Percentiles rank a stretch among this genome's conserved stretches.
These are phyloP conservation scores for Aspergillus diversus DNA, from an alignment of 495 filamentous ascomycete species.

Conservation along the genomic window DNA sequence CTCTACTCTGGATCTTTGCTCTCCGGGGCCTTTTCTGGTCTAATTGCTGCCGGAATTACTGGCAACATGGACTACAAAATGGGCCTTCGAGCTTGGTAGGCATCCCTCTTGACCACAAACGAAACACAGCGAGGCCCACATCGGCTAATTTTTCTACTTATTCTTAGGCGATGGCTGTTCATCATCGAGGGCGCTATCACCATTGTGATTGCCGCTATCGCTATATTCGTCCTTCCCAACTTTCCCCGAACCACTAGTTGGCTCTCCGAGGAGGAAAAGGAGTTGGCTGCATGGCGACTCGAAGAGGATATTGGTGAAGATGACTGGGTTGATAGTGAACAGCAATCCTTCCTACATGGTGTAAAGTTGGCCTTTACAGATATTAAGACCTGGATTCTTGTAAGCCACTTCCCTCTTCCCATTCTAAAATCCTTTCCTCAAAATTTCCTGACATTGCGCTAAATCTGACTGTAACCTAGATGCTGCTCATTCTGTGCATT, in stretches of 20 bases:
- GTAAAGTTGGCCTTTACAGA: constrained; percentile 72
- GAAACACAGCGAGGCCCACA: no score
- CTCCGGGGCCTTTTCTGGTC: constrained; percentile 68
- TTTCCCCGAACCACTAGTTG: constrained; percentile 78
- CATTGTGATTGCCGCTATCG: constrained; percentile 53
- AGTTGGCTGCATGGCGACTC: constrained; percentile 69
- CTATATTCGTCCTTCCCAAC: constrained; percentile 71
- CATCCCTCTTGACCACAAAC: not conserved
- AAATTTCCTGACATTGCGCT: not conserved
- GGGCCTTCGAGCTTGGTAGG: constrained; percentile 56
- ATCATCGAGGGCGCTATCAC: constrained; percentile 74
- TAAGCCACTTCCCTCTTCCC: constrained; percentile 12
- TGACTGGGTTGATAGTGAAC: constrained; percentile 66
- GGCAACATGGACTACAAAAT: constrained; percentile 42
- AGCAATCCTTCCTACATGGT: constrained; percentile 69
- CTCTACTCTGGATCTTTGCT: constrained; percentile 55
- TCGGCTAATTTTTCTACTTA: not conserved
- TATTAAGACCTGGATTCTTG: constrained; percentile 66
- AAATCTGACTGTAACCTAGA: constrained; percentile 34
- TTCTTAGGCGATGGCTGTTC: constrained; percentile 41
- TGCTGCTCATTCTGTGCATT: constrained; percentile 71
- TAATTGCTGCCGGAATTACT: constrained; percentile 58
- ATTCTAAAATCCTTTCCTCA: not conserved
- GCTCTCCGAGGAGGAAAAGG: constrained; percentile 70
- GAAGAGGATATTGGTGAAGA: constrained; percentile 80